A percentile compares a stretch with the other conserved stretches of the same genome.
phyloP scores from a whole-genome alignment of 2,329 filamentous ascomycete species.

The Byssochlamys sp. region DNA sequence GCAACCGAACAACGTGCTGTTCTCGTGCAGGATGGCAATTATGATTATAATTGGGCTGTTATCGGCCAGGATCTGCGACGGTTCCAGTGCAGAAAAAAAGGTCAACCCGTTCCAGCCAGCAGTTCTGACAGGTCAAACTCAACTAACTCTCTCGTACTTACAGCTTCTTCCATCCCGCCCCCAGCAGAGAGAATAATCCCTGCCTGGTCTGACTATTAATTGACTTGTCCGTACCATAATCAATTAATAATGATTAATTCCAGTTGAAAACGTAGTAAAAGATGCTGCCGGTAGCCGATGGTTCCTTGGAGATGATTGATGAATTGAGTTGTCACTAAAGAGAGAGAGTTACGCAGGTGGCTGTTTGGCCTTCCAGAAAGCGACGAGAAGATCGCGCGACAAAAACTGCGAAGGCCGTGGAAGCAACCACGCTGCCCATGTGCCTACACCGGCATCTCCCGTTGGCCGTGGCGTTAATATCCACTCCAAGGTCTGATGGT shows the following conservation, averaged over 20 bases:
- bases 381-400: neutral
- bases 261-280: neutral
- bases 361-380: neutral
- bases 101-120: neutral
- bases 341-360: slow-evolving; percentile 1
- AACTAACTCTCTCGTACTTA: neutral
- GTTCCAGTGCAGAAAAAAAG: neutral
- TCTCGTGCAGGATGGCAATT: neutral
- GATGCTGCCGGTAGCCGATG: neutral
- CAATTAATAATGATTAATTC: too few relatives aligned
- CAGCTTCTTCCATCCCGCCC: neutral
- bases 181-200: neutral
- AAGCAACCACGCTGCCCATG: neutral
- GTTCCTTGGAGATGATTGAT: neutral
- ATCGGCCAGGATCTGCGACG: neutral
- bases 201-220: neutral
- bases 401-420: neutral
- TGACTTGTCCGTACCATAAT: too few relatives aligned
- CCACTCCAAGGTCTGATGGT: neutral
- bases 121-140: neutral
- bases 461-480: neutral
- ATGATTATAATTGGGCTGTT: neutral
- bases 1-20: neutral
- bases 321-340: neutral
- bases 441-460: neutral